Evolutionary conservation across 2,329 filamentous ascomycete species (phyloP), one percentile per base, ranked within the genome.

Genomic region (Thielaviopsis cerberus): DNA sequence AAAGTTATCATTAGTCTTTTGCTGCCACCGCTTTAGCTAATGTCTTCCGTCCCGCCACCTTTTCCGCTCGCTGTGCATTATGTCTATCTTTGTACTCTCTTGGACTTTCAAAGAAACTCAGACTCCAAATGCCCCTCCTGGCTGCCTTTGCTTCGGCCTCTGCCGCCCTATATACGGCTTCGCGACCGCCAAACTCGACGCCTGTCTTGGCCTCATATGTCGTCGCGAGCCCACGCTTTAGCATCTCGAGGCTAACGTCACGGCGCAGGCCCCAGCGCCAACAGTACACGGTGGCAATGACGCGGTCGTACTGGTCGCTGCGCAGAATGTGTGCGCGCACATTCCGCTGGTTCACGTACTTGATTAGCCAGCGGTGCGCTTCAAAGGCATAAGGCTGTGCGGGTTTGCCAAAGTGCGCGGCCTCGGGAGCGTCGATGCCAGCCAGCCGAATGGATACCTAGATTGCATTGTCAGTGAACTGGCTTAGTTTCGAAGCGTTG

Each of bases 121-220:
- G 76, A 53, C 78, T 75, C 92, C 92, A 97, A 73, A 97, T 80
- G 0, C 87, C 87, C 63, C 73, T 74, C 62, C 78, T 79, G 66
- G 76, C 78, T 62, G 67, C 72, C 72, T 81, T 87, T 3, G 87
- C 86, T 68, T 73, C 74, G 53, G 74, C 76, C 70, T 90, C 83
- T 5, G 82, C 82, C 61, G 73, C 76, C 62, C 80, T 76, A 67
- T 91, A 91, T 61, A 76, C 69, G 53, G 74, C 71, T 64, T 82
- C 79, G 58, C 78, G 73, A 0, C 82, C 81, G 24, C 92, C 92
- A 74, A 92, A 98, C 67, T 97, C 92, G 22, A 81, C 85, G 2
- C 91, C 92, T 4, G 76, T 79, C 70, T 94, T 97, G 26, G 88
- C 91, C 71, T 97, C 92, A 68, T 97, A 98, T 2, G 92, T 85